These are phyloP conservation scores for Sophora flavescens DNA, from an alignment of 306 rosid genomes.

Conservation along the genomic window DNA sequence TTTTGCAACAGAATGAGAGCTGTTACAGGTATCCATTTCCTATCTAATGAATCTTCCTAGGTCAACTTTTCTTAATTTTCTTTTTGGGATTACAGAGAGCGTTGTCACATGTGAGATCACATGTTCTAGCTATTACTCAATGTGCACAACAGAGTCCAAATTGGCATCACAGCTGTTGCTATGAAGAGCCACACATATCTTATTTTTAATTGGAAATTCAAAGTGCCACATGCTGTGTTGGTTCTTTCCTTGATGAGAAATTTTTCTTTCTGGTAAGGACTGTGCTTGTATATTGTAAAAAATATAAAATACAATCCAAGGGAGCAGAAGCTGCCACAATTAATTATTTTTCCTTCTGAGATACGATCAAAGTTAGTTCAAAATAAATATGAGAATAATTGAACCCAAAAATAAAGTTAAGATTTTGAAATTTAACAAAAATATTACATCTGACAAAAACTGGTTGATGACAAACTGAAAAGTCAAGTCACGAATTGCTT, in stretches of 20 bases:
- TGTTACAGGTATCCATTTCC: conserved; percentile 1
- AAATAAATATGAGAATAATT: neutral
- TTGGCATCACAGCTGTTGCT: neutral
- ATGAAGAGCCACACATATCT: conserved; percentile 25
- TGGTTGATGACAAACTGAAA: neutral
- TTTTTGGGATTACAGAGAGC: neutral
- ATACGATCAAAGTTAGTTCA: neutral
- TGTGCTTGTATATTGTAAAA: too few relatives aligned
- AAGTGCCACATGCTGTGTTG: neutral
- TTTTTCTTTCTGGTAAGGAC: neutral
- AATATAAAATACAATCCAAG: neutral
- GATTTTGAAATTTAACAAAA: neutral
- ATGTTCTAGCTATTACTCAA: conserved; percentile 28
- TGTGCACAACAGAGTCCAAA: conserved; percentile 26
- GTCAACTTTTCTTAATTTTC: neutral
- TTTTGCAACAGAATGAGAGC: neutral
- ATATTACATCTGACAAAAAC: neutral
- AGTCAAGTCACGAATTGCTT: neutral
- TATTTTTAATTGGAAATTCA: conserved; percentile 23
- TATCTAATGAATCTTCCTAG: neutral
- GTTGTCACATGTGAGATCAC: conserved; percentile 34
- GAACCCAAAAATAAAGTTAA: neutral
- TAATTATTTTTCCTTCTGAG: neutral
- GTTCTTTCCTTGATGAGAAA: neutral
- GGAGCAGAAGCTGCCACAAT: too few relatives aligned